A percentile compares a stretch with the other conserved stretches of the same genome.
These are phyloP conservation scores for Colletotrichum eremochloae DNA, from an alignment of 2,329 filamentous ascomycete genomes.

Conservation along the genomic window DNA sequence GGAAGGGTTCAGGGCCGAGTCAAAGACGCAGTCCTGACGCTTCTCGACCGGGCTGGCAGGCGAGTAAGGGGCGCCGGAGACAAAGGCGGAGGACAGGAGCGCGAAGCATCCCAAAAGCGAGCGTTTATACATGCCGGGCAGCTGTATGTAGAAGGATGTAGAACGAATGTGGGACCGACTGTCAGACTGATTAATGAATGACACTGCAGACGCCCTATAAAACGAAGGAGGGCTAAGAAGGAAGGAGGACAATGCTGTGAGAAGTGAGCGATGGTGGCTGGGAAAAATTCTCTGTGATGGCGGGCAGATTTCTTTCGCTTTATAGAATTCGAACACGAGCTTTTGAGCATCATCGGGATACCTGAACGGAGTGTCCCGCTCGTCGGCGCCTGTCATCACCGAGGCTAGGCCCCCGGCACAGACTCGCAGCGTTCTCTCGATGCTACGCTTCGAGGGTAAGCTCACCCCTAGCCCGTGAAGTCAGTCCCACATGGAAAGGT, in stretches of 20 bases:
- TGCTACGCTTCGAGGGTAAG: slow-evolving; percentile 15
- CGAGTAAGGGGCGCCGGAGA: slow-evolving; percentile 29
- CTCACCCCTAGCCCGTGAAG: slow-evolving; percentile 21
- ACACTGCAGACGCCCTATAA: slow-evolving; percentile 12
- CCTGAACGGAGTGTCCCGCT: slow-evolving; percentile 9
- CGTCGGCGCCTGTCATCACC: neutral
- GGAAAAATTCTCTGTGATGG: neutral
- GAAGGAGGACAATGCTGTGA: slow-evolving; percentile 25
- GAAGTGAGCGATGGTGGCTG: slow-evolving; percentile 32
- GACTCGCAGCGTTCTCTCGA: slow-evolving; percentile 26
- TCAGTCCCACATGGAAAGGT: slow-evolving; percentile 13
- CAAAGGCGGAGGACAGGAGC: slow-evolving; percentile 34
- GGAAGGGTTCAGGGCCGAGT: slow-evolving; percentile 38
- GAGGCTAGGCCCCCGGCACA: neutral
- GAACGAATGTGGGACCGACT: slow-evolving; percentile 11
- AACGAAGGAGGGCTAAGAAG: slow-evolving; percentile 29
- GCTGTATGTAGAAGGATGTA: slow-evolving; percentile 28
- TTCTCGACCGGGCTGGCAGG: slow-evolving; percentile 21
- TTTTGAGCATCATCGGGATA: slow-evolving; percentile 5
- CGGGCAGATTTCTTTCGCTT: slow-evolving; percentile 17
- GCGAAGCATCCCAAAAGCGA: slow-evolving; percentile 37
- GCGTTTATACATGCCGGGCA: slow-evolving; percentile 35
- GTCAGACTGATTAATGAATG: slow-evolving; percentile 16
- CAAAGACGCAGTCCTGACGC: slow-evolving; percentile 39
- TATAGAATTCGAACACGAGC: slow-evolving; percentile 28